phyloP scores from a whole-genome alignment of 495 filamentous ascomycete species.

The Lichenothelia convexa region DNA sequence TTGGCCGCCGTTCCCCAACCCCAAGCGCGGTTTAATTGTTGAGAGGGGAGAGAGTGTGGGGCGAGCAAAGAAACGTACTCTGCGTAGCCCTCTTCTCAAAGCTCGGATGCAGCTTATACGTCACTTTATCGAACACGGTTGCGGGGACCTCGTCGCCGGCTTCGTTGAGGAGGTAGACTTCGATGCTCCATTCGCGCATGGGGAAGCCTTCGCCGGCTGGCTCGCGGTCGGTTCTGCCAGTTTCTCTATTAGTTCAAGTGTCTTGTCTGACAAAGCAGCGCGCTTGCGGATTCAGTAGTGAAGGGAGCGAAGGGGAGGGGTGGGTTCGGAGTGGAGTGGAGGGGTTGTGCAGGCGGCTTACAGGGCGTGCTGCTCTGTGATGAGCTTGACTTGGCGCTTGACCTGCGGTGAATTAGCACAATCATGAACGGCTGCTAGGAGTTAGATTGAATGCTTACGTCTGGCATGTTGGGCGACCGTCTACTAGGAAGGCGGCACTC shows the following conservation, averaged over 20 bases:
- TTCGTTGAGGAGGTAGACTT: conserved; percentile 41
- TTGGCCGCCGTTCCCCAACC: no score
- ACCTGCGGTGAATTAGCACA: conserved; percentile 30
- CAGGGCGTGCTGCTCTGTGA: conserved; percentile 80
- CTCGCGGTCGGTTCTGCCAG: conserved; percentile 37
- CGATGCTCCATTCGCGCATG: conserved; percentile 55
- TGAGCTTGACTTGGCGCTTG: conserved; percentile 75
- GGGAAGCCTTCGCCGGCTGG: conserved; percentile 74
- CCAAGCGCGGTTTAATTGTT: background rate
- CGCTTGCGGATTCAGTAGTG: background rate
- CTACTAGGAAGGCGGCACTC: background rate
- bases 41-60: conserved; percentile 4
- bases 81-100: conserved; percentile 66
- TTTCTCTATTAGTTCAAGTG: background rate
- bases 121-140: conserved; percentile 72
- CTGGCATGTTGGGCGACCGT: conserved; percentile 14
- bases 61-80: conserved; percentile 55
- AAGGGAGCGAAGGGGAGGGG: conserved; percentile 2
- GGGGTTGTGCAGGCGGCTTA: conserved; percentile 23
- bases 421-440: conserved; percentile 2
- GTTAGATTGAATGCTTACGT: conserved; percentile 12
- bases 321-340: background rate
- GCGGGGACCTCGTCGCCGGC: conserved; percentile 49
- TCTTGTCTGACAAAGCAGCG: background rate
- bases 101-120: conserved; percentile 82